Base-by-base conservation (phyloP, 805 yeast genomes). In the Scheffersomyces ergatensis region DNA sequence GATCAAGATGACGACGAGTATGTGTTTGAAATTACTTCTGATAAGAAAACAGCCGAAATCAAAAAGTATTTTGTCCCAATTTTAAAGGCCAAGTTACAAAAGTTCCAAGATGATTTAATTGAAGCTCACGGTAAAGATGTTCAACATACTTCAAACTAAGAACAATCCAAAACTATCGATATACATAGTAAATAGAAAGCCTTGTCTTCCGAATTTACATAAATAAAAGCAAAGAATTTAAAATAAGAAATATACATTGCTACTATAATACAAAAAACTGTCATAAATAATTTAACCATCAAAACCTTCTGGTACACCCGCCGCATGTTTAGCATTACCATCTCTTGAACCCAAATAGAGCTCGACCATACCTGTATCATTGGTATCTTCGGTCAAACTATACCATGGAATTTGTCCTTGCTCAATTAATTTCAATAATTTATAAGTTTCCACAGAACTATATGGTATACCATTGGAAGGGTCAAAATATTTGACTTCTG, bases 391-490 rank as follows among this genome's bases (percentile, higher is more conserved):
- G 34, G 71, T 62, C 33, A 69, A 42, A 38, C 70, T 62, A 51
- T 70, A 68, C 85, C 85, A 80, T 2, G 75, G 74, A 18, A 75
- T 60, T 35, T 60, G 60, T 1, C 82, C 81, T 42, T 59, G 66
- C 45, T 70, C 74, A 15, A 77, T 71, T 14, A 62, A 55, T 47
- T 73, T 71, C 44, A 87, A 70, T 20, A 84, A 71, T 50, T 77
- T 81, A 58, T 82, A 89, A n/a, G 92, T 83, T 35, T 85, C 90
- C 45, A 89, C 85, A 47, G 83, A 83, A 37, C 83, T 76, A 62
- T 93, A 93, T 2, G 96, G 95, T 38, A 93, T 77, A 27, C 96
- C 96, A 21, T 85, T 81, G 27, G 78, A 74, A 0, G 98, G 98
- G 67, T 92, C 98, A 48, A 85, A 82, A 61, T 88, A 92, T 54